phyloP scores from a whole-genome alignment of 768 basidiomycete species.

The Amanita molliuscula region DNA sequence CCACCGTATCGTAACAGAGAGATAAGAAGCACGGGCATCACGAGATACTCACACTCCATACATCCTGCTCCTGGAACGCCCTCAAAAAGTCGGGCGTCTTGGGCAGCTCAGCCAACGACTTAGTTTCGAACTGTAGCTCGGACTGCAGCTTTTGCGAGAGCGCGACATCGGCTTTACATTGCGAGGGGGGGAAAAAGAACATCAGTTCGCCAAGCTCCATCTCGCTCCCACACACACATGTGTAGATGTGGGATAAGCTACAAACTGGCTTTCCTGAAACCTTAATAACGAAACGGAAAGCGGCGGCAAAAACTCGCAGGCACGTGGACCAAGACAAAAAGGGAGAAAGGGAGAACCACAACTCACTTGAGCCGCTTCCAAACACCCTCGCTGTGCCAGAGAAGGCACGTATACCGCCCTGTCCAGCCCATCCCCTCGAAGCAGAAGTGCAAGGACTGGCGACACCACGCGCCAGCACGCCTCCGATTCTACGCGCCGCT shows the following conservation, averaged over 20 bases:
- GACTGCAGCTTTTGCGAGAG: conserved; percentile 67
- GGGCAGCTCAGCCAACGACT: conserved; percentile 28
- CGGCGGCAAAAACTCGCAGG: background rate
- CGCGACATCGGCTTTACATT: conserved; percentile 51
- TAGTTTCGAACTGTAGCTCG: conserved; percentile 82
- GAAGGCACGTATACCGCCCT: conserved; percentile 4
- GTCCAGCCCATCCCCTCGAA: background rate
- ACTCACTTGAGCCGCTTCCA: conserved; percentile 1
- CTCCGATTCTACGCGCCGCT: conserved; percentile 1
- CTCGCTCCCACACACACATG: background rate
- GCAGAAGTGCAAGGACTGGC: background rate
- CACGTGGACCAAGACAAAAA: background rate
- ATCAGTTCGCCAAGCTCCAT: background rate
- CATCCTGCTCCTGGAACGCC: conserved; percentile 57
- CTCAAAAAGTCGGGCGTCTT: conserved; percentile 66
- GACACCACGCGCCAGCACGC: background rate
- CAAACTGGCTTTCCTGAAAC: background rate
- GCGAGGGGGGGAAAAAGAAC: background rate
- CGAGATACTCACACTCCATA: conserved; percentile 60
- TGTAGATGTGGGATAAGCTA: background rate
- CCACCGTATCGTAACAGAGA: background rate
- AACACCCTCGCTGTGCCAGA: conserved; percentile 11
- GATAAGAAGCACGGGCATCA: background rate
- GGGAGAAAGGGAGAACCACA: background rate
- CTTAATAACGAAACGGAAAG: background rate